Base-by-base conservation (phyloP, 1,139 yeast species). In the Nadsonia commutata region DNA sequence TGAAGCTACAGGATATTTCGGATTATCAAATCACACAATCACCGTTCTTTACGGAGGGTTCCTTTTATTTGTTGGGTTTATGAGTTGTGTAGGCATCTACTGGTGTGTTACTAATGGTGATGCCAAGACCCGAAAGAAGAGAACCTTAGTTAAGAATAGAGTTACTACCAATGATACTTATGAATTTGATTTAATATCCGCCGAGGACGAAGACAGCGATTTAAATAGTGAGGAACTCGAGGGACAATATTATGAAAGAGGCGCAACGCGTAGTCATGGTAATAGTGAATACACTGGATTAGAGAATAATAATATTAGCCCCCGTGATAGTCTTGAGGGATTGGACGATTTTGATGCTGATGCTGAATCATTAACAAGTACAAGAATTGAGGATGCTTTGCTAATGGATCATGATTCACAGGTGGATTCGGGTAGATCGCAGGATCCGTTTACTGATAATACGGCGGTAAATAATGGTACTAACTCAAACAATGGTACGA, bases 21-120 rank as follows among this genome's bases (percentile, higher is more conserved):
- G 65, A 2, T 50, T 62, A 43, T 53, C 60, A 5, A 45, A 51
- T 4, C 53, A 52, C 20, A 59, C 63, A 3, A 50, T 57, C 4
- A 51, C 55, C 3, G 62, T 66, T 65, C 46, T 61, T 5, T 57
- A 57, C 40, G 66, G 65, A 3, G 56, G 65, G 1, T 38, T 52
- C 2, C 48, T 57, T 13, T 46, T 61, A 19, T 61, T 62, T 39
- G 46, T 55, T 9, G 51, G 54, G 9, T 62, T 62, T 47, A 49
- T 61, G 19, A 49, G 51, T 17, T 56, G 60, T 5, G 44, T 60
- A 3, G 45, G 50, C 13, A 45, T 51, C 9, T 60, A 58, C 47
- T 48, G 58, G 27, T 53, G 50, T 23, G 41, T 57, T 7, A 50
- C 58, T 17, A 9, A 9, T 13, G 33, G 33, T 47, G 56, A 23